Conservation (phyloP, 2,329 filamentous ascomycete genomes). For the Herpomyces periplanetae region DNA sequence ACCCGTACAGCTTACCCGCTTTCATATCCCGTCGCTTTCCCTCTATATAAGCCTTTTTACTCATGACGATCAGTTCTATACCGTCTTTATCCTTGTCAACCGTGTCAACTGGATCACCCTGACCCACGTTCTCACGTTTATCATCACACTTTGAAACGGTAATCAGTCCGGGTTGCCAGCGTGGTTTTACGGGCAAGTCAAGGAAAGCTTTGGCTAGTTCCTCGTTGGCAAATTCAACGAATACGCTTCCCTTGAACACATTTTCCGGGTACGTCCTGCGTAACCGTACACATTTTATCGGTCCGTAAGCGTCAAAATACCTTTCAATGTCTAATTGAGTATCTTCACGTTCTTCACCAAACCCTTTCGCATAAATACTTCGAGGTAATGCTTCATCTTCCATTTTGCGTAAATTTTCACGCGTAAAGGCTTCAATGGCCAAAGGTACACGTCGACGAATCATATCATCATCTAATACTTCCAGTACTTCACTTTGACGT, state of each 20-base stretch:
- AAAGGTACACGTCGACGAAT: conserved; percentile 31
- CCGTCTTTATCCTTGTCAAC: too few relatives aligned
- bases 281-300: conserved; percentile 45
- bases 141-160: too few relatives aligned
- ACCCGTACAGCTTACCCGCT: conserved; percentile 8
- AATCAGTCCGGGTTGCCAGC: too few relatives aligned
- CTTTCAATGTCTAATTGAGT: conserved; percentile 80
- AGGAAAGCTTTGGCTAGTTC: conserved; percentile 47
- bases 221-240: conserved; percentile 54
- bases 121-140: too few relatives aligned
- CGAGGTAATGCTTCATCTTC: conserved; percentile 25
- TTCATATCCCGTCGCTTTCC: conserved; percentile 11
- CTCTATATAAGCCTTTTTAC: conserved; percentile 44
- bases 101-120: too few relatives aligned
- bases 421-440: conserved; percentile 12
- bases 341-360: conserved; percentile 39
- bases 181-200: conserved; percentile 33
- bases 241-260: conserved; percentile 78
- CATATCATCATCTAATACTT: conserved; percentile 25
- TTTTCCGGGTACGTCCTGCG: conserved; percentile 27
- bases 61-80: conserved; percentile 37
- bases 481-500: conserved; percentile 29
- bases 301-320: conserved; percentile 39
- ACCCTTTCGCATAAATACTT: conserved; percentile 73
- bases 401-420: conserved; percentile 14